These are phyloP conservation scores for Venturia asperata DNA, from an alignment of 2,329 filamentous ascomycete genomes.

Conservation along the genomic window DNA sequence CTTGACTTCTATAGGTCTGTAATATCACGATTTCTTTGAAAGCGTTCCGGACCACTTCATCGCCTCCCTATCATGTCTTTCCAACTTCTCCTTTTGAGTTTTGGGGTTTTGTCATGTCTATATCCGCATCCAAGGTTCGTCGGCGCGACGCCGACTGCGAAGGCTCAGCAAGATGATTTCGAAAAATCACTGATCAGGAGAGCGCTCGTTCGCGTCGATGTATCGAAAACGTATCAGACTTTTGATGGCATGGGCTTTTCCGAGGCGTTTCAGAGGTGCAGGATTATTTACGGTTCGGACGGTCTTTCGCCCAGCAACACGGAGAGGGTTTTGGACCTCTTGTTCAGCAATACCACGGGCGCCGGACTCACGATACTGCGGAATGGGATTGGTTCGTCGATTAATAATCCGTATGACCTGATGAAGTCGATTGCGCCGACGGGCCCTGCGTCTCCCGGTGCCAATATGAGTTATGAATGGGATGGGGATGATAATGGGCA, in stretches of 20 bases:
- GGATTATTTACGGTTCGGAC: slow-evolving; percentile 32
- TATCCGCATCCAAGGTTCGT: not conserved
- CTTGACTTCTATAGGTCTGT: not conserved
- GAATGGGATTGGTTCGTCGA: slow-evolving; percentile 41
- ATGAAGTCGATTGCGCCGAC: slow-evolving; percentile 40
- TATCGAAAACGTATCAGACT: slow-evolving; percentile 38
- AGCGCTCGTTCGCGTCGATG: slow-evolving; percentile 33
- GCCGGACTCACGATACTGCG: slow-evolving; percentile 42
- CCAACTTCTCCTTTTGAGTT: not conserved
- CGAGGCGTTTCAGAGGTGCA: slow-evolving; percentile 41
- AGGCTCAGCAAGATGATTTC: not conserved
- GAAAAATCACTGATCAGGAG: not conserved
- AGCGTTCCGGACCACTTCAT: not conserved
- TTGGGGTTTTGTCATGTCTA: not conserved
- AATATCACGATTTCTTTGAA: no score
- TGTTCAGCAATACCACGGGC: slow-evolving; percentile 41
- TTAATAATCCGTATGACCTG: slow-evolving; percentile 35
- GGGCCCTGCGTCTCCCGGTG: slow-evolving; percentile 39
- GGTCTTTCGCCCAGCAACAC: slow-evolving; percentile 37
- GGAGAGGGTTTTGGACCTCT: slow-evolving; percentile 37
- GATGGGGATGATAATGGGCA: slow-evolving; percentile 43
- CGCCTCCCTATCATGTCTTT: not conserved
- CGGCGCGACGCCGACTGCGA: not conserved
- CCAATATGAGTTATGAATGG: slow-evolving; percentile 40
- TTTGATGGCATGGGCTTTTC: slow-evolving; percentile 44